Base-by-base conservation (phyloP, 495 filamentous ascomycete genomes). In the Trichoderma virens region DNA sequence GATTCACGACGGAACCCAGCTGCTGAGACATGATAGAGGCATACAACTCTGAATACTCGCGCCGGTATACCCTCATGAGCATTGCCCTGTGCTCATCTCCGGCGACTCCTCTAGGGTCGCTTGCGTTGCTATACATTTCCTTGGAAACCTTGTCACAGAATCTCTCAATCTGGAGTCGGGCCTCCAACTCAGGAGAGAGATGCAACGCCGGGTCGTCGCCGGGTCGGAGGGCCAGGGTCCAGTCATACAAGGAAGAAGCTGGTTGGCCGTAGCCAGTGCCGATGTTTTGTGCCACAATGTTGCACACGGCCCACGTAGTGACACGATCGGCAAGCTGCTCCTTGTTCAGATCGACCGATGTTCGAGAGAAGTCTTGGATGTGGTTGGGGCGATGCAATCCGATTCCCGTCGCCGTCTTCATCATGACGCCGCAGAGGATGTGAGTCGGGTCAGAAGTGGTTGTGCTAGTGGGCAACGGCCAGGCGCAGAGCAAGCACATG, bases 201-300 rank as follows among this genome's bases (percentile, higher is more conserved):
- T 80, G 84, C 69, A 88, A 90, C 62, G 84, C 88, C 1, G 82
- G 77, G 59, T 88, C 85, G 41, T 83, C 78, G 6, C 84, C 83
- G 23, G 86, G 83, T 30, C 82, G 81, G 25, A 86, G 79, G 9
- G 84, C 85, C 41, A 95, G 72, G 0, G 91, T 92, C 86, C 90
- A 93, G 73, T 95, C 92, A 70, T 94, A 97, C 14, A 93, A 71
- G 6, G 89, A 92, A n/a, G 89, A 87, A 2, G 92, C 88, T 6
- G 92, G 92, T 70, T 96, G 92, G 38, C 92, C 92, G 72, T 96
- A 92, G 18, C 91, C 92, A 8, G 92, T 97, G 9, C 91, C 89
- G 64, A 95, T 87, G 62, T 88, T 90, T 73, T 96, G 92, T n/a
- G 91, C 87, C 56, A 96, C 91, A 70, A 94, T 91, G 71, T 97